Percentiles rank a stretch among this genome's conserved stretches.
Evolutionary conservation across 23 red algal species (phyloP).

Genomic region (Cyanidiococcus yangmingshanensis): DNA sequence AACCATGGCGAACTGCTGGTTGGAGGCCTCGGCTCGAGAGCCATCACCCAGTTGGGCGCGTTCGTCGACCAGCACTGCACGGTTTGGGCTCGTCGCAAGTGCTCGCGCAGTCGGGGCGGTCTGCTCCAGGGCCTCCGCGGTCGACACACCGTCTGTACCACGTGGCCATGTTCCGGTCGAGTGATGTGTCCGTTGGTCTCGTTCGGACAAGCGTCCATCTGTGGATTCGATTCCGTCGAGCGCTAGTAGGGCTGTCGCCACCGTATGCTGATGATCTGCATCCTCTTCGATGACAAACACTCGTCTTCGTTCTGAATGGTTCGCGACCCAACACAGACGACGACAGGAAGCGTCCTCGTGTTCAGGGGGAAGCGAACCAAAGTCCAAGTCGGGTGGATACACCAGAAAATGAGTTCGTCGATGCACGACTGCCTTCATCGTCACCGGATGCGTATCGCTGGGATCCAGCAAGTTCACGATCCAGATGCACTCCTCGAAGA

Average conservation of each 20-base stretch:
- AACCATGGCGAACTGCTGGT: not conserved
- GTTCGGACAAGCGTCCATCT: not conserved
- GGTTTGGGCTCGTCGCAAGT: not conserved
- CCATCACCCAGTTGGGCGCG: not conserved
- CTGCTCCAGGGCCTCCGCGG: not conserved
- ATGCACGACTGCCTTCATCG: slow-evolving; percentile 63
- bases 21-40: not conserved
- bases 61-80: not conserved
- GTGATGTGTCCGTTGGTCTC: not conserved
- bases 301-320: slow-evolving; percentile 30
- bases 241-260: not conserved
- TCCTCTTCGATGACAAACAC: slow-evolving; percentile 26
- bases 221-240: not conserved
- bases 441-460: slow-evolving; percentile 36
- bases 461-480: slow-evolving; percentile 63
- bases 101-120: not conserved
- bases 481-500: slow-evolving; percentile 54
- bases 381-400: not conserved
- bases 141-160: not conserved
- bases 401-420: slow-evolving; percentile 31
- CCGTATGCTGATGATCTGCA: not conserved
- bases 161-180: not conserved
- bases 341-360: not conserved
- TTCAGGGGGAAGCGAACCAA: not conserved
- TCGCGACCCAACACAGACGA: slow-evolving; percentile 4